phyloP scores from a whole-genome alignment of 352 stramenopile genomes.

The Globisporangium middletonii region DNA sequence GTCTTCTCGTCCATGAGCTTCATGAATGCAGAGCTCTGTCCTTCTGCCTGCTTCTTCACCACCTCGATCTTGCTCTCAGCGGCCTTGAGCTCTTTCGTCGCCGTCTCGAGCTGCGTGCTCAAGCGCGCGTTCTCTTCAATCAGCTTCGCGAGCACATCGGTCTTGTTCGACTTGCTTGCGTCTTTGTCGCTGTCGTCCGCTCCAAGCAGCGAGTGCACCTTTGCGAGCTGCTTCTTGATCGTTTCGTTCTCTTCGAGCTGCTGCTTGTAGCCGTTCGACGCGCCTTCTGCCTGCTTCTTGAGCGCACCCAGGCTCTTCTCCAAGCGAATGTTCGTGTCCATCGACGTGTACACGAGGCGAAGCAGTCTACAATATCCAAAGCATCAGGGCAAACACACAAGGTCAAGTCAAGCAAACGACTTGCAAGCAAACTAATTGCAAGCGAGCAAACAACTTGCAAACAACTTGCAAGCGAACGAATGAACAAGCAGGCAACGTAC shows the following conservation, averaged over 20 bases:
- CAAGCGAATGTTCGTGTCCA: conserved; percentile 60
- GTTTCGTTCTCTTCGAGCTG: conserved; percentile 67
- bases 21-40: conserved; percentile 73
- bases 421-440: background rate
- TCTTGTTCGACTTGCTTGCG: conserved; percentile 25
- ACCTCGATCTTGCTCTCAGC: conserved; percentile 39
- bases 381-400: no score
- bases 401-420: no score
- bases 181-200: conserved; percentile 17
- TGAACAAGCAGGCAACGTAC: conserved; percentile 11
- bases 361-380: conserved; percentile 26
- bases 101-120: conserved; percentile 28
- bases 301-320: conserved; percentile 68
- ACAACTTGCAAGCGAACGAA: background rate
- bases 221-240: conserved; percentile 59
- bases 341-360: conserved; percentile 65
- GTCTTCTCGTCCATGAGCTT: conserved; percentile 80
- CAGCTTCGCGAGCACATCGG: conserved; percentile 42
- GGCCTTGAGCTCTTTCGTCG: conserved; percentile 33
- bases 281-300: conserved; percentile 74
- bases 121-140: conserved; percentile 60
- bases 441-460: background rate
- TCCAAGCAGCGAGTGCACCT: conserved; percentile 49
- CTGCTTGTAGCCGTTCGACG: conserved; percentile 53
- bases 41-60: conserved; percentile 76